Conservation (phyloP, 257 asterid genomes). For the Agastache rugosa region DNA sequence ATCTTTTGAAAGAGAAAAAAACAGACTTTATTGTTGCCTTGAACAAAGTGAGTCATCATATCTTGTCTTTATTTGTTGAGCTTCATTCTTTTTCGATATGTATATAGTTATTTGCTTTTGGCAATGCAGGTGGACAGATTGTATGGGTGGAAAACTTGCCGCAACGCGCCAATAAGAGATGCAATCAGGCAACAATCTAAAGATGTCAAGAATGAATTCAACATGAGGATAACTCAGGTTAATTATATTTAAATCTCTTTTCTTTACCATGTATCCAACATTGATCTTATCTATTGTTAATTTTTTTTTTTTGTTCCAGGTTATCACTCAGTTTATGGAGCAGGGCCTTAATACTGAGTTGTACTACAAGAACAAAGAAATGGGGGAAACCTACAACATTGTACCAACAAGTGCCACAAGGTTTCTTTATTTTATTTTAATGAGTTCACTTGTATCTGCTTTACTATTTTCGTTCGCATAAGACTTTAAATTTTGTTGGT, state of each 20-base stretch:
- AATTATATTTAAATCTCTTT: conserved; percentile 19
- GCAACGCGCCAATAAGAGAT: conserved; percentile 77
- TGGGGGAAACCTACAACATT: conserved; percentile 86
- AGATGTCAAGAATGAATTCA: conserved; percentile 74
- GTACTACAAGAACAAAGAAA: conserved; percentile 85
- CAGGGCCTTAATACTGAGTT: conserved; percentile 94
- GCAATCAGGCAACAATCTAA: conserved; percentile 80
- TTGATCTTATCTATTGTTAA: conserved; percentile 34
- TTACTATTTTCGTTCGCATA: neutral
- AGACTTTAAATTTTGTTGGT: conserved; percentile 24
- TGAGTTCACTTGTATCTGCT: conserved; percentile 14
- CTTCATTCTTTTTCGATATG: conserved; percentile 3
- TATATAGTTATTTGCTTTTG: conserved; percentile 22
- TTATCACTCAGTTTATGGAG: conserved; percentile 78
- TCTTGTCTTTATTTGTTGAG: conserved; percentile 5
- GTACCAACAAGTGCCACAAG: conserved; percentile 98
- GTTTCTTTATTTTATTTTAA: conserved; percentile 45
- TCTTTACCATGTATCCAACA: neutral
- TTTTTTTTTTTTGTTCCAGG: conserved; percentile 47
- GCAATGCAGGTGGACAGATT: conserved; percentile 80
- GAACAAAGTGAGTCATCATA: conserved; percentile 72
- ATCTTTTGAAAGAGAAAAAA: conserved; percentile 89
- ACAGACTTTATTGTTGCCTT: conserved; percentile 88
- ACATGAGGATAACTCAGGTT: conserved; percentile 77
- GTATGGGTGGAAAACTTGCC: conserved; percentile 80